A percentile compares a stretch with the other conserved stretches of the same genome.
Conservation (phyloP, 2,329 filamentous ascomycete genomes). For the Colletotrichum sp. region DNA sequence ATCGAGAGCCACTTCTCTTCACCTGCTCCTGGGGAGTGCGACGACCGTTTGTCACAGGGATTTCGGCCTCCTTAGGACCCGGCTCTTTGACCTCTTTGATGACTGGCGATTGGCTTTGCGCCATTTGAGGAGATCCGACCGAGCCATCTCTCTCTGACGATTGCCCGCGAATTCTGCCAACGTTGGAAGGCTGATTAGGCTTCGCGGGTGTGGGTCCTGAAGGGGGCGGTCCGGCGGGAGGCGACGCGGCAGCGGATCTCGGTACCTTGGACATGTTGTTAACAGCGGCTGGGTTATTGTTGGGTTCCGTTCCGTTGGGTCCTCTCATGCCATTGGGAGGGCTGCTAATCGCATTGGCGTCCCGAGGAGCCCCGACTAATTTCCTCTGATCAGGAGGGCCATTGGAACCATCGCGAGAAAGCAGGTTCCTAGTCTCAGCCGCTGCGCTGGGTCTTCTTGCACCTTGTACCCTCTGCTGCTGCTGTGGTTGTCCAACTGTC, state of each 20-base stretch:
- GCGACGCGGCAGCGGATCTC: conserved; percentile 39
- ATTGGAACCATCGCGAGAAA: conserved; percentile 56
- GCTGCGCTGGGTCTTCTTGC: conserved; percentile 47
- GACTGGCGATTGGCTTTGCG: conserved; percentile 44
- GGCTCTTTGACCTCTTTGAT: conserved; percentile 36
- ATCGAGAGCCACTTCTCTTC: conserved; percentile 37
- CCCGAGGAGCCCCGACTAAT: conserved; percentile 40
- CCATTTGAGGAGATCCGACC: conserved; percentile 37
- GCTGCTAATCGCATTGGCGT: conserved; percentile 36
- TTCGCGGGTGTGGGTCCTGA: conserved; percentile 57
- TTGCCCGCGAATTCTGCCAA: conserved; percentile 50
- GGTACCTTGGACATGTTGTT: conserved; percentile 42
- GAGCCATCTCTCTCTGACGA: conserved; percentile 51
- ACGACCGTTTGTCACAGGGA: conserved; percentile 61
- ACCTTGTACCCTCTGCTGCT: conserved; percentile 45
- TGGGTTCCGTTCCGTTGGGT: conserved; percentile 43
- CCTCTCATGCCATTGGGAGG: conserved; percentile 46
- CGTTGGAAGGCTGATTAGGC: conserved; percentile 45
- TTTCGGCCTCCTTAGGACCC: conserved; percentile 48
- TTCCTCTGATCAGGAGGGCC: conserved; percentile 56
- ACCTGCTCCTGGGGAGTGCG: conserved; percentile 66
- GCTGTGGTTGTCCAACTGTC: conserved; percentile 23
- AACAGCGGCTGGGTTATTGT: conserved; percentile 30
- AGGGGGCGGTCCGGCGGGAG: conserved; percentile 51
- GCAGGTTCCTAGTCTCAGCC: conserved; percentile 39